Percentiles rank a stretch among this genome's conserved stretches.
phyloP scores from a whole-genome alignment of 2,329 filamentous ascomycete genomes.

The Cladobotryum protrusum region DNA sequence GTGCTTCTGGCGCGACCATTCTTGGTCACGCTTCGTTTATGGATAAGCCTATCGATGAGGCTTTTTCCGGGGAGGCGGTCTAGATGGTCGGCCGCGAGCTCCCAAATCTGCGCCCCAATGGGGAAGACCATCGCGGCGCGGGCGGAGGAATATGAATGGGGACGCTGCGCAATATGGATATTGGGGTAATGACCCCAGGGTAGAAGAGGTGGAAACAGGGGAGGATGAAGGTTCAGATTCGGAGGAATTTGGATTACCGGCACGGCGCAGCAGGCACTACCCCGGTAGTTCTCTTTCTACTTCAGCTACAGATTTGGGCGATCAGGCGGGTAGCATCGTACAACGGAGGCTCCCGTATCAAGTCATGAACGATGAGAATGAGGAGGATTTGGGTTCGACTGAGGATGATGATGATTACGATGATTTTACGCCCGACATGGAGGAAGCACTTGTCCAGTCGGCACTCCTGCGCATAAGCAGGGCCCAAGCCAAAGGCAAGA shows the following conservation, averaged over 20 bases:
- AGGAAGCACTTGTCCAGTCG: conserved; percentile 69
- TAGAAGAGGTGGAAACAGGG: conserved; percentile 64
- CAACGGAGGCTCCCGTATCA: conserved; percentile 11
- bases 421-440: conserved; percentile 52
- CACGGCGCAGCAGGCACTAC: conserved; percentile 43
- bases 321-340: conserved; percentile 30
- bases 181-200: conserved; percentile 33
- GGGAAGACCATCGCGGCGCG: conserved; percentile 99
- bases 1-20: conserved; percentile 88
- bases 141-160: conserved; percentile 55
- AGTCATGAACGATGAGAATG: conserved; percentile 23
- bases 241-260: conserved; percentile 47
- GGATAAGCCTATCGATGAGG: conserved; percentile 99
- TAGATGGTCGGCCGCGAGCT: conserved; percentile 99
- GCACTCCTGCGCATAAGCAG: conserved; percentile 75
- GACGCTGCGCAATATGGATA: conserved; percentile 34
- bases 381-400: conserved; percentile 25
- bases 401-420: conserved; percentile 32
- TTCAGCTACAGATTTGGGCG: conserved; percentile 53
- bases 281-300: conserved; percentile 55
- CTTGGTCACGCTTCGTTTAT: conserved; percentile 91
- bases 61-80: conserved; percentile 99
- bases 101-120: conserved; percentile 86
- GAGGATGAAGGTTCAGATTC: conserved; percentile 50
- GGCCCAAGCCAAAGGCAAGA: conserved; percentile 68